These are phyloP conservation scores for Lipomyces lipofer DNA, from an alignment of 805 yeast species.

Conservation along the genomic window DNA sequence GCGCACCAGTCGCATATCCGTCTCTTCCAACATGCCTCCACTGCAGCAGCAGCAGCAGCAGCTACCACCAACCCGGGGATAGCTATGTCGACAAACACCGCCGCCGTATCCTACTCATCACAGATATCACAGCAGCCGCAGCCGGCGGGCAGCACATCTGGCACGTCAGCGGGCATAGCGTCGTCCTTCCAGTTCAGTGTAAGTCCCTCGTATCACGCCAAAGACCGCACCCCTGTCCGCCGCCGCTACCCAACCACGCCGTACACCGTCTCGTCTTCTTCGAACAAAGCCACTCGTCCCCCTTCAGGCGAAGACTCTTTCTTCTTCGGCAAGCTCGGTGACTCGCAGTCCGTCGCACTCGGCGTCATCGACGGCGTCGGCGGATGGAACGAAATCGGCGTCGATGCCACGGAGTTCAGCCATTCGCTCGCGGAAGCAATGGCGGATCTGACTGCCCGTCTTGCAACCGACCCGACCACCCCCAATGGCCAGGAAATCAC, in stretches of 20 bases:
- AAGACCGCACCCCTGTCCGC: constrained; percentile 9
- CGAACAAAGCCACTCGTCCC: constrained; percentile 12
- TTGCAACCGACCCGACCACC: constrained; percentile 8
- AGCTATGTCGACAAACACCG: not conserved
- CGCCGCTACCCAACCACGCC: constrained; percentile 1
- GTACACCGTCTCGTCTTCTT: not conserved
- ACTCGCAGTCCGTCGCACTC: constrained; percentile 32
- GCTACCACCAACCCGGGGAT: constrained; percentile 11
- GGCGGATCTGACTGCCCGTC: constrained; percentile 37
- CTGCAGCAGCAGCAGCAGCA: constrained; percentile 5
- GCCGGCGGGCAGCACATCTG: not conserved
- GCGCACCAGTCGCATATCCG: constrained; percentile 13
- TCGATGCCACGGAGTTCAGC: constrained; percentile 83
- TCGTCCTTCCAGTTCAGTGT: constrained; percentile 15
- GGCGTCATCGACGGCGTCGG: constrained; percentile 86
- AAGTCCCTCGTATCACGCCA: constrained; percentile 24
- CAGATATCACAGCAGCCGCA: constrained; percentile 3
- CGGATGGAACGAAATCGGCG: constrained; percentile 93
- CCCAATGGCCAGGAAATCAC: constrained; percentile 11
- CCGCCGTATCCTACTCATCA: constrained; percentile 9
- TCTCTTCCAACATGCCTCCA: constrained; percentile 12
- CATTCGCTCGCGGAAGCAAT: constrained; percentile 70
- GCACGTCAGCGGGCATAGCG: not conserved
- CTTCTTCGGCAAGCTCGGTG: constrained; percentile 24
- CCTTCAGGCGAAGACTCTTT: constrained; percentile 35